Percentiles rank a stretch among this genome's conserved stretches.
Conservation (phyloP, 768 basidiomycete genomes). For the Suillus weaverae region DNA sequence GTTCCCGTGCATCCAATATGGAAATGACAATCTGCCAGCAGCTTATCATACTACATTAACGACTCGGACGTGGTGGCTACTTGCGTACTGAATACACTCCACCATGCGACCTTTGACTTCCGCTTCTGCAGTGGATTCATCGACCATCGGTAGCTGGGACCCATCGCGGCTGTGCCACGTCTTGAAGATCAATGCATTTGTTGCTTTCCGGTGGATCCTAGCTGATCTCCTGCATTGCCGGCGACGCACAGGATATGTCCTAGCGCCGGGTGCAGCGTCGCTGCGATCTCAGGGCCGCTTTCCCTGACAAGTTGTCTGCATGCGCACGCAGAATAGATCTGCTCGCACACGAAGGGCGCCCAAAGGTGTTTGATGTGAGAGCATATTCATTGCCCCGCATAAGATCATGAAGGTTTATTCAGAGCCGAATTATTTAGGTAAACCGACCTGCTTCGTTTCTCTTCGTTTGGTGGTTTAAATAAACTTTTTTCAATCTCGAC, state of each 20-base stretch:
- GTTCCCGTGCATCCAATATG: background rate
- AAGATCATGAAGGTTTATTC: background rate
- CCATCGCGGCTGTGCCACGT: background rate
- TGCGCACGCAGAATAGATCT: background rate
- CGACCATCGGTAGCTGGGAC: background rate
- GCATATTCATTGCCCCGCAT: background rate
- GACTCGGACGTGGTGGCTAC: background rate
- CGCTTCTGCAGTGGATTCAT: background rate
- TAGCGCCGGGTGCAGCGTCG: background rate
- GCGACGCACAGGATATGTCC: background rate
- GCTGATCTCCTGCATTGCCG: background rate
- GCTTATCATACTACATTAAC: background rate
- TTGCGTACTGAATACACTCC: background rate
- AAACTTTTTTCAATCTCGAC: background rate
- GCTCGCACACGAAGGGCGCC: background rate
- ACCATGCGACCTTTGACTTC: background rate
- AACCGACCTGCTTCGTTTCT: no score
- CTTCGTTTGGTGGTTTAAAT: background rate
- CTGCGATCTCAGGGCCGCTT: background rate
- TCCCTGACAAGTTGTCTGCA: background rate
- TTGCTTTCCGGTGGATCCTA: background rate
- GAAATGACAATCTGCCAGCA: background rate
- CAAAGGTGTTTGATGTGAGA: background rate
- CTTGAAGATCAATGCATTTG: background rate
- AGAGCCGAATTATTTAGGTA: background rate